Conservation (phyloP, 805 yeast genomes). For the Cyberlindnera americana region DNA sequence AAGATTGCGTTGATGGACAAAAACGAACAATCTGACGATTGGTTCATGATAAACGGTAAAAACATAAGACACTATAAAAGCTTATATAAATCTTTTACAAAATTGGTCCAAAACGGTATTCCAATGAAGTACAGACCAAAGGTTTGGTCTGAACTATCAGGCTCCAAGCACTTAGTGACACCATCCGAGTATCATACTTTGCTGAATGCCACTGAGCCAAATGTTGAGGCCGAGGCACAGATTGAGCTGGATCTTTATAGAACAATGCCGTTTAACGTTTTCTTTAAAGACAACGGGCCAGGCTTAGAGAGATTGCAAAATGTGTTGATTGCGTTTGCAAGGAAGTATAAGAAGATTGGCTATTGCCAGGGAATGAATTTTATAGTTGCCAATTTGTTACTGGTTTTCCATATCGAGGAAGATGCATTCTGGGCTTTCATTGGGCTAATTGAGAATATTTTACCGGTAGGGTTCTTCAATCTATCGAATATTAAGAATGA, state of each 20-base stretch:
- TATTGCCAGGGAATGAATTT: slow-evolving; percentile 63
- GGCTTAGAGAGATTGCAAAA: slow-evolving; percentile 45
- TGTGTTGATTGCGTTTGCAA: slow-evolving; percentile 46
- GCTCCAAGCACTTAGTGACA: slow-evolving; percentile 39
- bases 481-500: slow-evolving; percentile 38
- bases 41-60: slow-evolving; percentile 40
- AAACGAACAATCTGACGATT: slow-evolving; percentile 28
- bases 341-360: slow-evolving; percentile 46
- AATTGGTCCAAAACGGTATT: slow-evolving; percentile 43
- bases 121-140: slow-evolving; percentile 44
- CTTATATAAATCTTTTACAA: slow-evolving; percentile 30
- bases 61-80: slow-evolving; percentile 27
- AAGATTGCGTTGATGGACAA: slow-evolving; percentile 28
- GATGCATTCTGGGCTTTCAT: slow-evolving; percentile 54
- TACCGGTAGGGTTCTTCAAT: slow-evolving; percentile 42
- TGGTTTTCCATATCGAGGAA: slow-evolving; percentile 43
- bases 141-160: slow-evolving; percentile 54
- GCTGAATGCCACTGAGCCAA: slow-evolving; percentile 22
- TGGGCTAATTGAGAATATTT: slow-evolving; percentile 43
- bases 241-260: slow-evolving; percentile 51
- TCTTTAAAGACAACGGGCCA: slow-evolving; percentile 52
- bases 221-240: slow-evolving; percentile 40
- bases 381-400: slow-evolving; percentile 48
- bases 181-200: slow-evolving; percentile 45
- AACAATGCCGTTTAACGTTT: slow-evolving; percentile 52